Percentiles rank a stretch among this genome's conserved stretches.
These are phyloP conservation scores for Xylaria sp. DNA, from an alignment of 495 filamentous ascomycete species.

Conservation along the genomic window DNA sequence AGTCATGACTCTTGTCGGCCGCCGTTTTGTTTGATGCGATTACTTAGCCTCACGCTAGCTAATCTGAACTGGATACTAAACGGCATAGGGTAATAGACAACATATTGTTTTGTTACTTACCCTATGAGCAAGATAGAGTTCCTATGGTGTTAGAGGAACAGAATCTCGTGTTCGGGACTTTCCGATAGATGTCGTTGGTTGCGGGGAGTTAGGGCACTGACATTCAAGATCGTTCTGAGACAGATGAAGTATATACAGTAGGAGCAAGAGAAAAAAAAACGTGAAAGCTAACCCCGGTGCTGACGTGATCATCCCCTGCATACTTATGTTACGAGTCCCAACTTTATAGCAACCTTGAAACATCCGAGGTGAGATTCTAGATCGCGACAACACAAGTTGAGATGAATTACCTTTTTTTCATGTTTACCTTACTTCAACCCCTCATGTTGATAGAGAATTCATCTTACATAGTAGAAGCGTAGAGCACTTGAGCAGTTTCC, in stretches of 20 bases:
- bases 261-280: too few species aligned
- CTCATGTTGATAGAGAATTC: neutral
- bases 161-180: neutral
- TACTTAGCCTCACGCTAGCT: neutral
- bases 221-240: neutral
- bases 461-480: neutral
- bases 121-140: neutral
- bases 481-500: neutral
- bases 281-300: too few species aligned
- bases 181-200: neutral
- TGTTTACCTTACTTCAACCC: neutral
- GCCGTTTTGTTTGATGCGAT: neutral
- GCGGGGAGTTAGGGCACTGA: neutral
- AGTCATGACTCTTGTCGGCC: neutral
- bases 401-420: neutral
- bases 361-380: constrained; percentile 1
- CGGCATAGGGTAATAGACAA: neutral
- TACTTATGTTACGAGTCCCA: too few species aligned
- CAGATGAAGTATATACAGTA: too few species aligned
- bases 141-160: neutral
- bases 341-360: neutral
- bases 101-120: neutral
- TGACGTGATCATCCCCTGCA: too few species aligned
- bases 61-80: neutral
- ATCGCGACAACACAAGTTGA: neutral